A percentile compares a stretch with the other conserved stretches of the same genome.
phyloP scores from a whole-genome alignment of 75 land plant genomes.

The Larix kaempferi region DNA sequence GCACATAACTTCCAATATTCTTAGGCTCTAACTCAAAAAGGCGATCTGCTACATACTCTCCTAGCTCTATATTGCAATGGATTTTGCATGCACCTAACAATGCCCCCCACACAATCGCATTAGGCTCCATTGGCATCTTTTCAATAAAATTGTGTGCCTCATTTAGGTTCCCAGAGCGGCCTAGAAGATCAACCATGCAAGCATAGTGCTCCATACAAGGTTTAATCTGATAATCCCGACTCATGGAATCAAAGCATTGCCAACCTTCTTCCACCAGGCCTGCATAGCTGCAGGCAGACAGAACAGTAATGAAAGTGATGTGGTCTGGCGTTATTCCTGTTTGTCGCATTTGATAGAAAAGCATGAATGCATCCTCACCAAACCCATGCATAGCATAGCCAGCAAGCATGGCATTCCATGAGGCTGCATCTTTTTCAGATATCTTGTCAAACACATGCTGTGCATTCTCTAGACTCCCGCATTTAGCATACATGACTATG shows the following conservation, averaged over 20 bases:
- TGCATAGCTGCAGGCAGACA: slow-evolving; percentile 3
- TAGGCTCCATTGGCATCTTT: too few species aligned
- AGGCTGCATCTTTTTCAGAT: neutral
- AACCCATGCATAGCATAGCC: slow-evolving; percentile 12
- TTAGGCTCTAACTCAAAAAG: too few species aligned
- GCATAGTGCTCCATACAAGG: slow-evolving; percentile 56
- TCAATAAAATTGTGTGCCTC: too few species aligned
- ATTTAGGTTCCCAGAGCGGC: too few species aligned
- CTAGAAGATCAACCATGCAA: slow-evolving; percentile 62
- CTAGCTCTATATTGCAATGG: too few species aligned
- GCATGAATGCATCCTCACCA: neutral
- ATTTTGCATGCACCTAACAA: too few species aligned
- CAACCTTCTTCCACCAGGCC: slow-evolving; percentile 28
- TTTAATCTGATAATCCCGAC: slow-evolving; percentile 26
- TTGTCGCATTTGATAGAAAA: neutral
- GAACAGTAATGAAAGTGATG: slow-evolving; percentile 2
- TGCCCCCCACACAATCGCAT: too few species aligned
- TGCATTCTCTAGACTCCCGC: slow-evolving; percentile 28
- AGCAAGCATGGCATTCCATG: slow-evolving; percentile 19
- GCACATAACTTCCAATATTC: too few species aligned
- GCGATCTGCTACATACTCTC: too few species aligned
- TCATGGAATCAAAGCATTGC: slow-evolving; percentile 24
- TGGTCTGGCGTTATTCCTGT: neutral
- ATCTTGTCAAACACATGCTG: slow-evolving; percentile 8
- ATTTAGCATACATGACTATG: slow-evolving; percentile 24